A percentile compares a stretch with the other conserved stretches of the same genome.
These are phyloP conservation scores for Debaryomyces nepalensis DNA, from an alignment of 1,139 yeast genomes.

Conservation along the genomic window DNA sequence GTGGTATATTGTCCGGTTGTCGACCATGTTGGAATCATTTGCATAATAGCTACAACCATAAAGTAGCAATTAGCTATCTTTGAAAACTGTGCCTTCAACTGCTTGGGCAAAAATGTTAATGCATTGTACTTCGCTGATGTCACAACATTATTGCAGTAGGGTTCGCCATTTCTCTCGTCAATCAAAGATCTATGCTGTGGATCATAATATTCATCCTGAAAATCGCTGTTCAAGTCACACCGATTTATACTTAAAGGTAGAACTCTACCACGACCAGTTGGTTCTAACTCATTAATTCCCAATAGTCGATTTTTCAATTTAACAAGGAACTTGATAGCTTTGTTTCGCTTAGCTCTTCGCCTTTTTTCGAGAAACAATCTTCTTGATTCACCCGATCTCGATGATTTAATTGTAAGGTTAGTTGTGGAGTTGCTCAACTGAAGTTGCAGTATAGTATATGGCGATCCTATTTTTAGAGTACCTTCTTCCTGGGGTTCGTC, in stretches of 20 bases:
- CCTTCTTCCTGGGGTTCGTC: constrained; percentile 10
- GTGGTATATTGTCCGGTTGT: constrained; percentile 98
- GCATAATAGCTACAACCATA: constrained; percentile 85
- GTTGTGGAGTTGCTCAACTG: constrained; percentile 33
- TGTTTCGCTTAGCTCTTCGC: constrained; percentile 24
- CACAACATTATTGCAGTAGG: constrained; percentile 69
- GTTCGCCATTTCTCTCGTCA: constrained; percentile 70
- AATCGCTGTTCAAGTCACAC: constrained; percentile 31
- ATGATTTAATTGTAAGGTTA: constrained; percentile 30
- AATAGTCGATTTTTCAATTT: constrained; percentile 38
- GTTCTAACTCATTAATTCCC: constrained; percentile 49
- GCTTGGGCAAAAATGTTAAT: constrained; percentile 85
- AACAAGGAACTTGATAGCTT: constrained; percentile 22
- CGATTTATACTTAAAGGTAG: constrained; percentile 64
- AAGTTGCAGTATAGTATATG: constrained; percentile 23
- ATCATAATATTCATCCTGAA: constrained; percentile 35
- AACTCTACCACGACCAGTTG: constrained; percentile 71
- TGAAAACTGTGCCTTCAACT: constrained; percentile 86
- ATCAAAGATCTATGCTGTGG: constrained; percentile 37
- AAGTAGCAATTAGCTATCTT: constrained; percentile 89
- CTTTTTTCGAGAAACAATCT: constrained; percentile 27
- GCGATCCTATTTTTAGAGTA: constrained; percentile 12
- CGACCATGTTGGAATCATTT: constrained; percentile 97
- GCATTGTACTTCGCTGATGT: constrained; percentile 88
- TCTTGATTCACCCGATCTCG: constrained; percentile 25